Percentiles rank a stretch among this genome's conserved stretches.
phyloP scores from a whole-genome alignment of 2,329 filamentous ascomycete genomes.

The Claviceps sp. region DNA sequence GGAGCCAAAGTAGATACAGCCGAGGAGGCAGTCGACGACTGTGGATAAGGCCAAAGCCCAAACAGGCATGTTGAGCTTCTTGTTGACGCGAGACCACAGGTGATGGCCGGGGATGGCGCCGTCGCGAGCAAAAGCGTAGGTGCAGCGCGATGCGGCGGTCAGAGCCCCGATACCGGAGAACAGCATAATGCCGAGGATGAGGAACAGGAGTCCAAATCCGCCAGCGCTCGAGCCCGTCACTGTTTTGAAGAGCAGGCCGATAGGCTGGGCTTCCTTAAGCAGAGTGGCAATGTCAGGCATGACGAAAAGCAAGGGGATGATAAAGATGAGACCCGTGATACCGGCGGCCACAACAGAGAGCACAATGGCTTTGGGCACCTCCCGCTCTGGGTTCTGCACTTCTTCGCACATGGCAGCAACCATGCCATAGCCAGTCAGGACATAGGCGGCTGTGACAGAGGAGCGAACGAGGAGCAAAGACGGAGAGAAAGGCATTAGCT shows the following conservation, averaged over 20 bases:
- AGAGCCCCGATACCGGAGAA: conserved; percentile 65
- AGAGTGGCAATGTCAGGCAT: conserved; percentile 53
- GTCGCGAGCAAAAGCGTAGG: conserved; percentile 63
- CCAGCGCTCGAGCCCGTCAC: conserved; percentile 60
- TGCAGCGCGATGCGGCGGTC: conserved; percentile 61
- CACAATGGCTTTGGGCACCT: conserved; percentile 56
- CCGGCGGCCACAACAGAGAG: conserved; percentile 52
- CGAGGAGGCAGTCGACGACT: conserved; percentile 54
- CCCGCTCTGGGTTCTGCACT: conserved; percentile 45
- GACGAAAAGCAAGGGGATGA: conserved; percentile 65
- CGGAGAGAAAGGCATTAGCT: not conserved
- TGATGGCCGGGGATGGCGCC: conserved; percentile 58
- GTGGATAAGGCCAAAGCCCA: conserved; percentile 57
- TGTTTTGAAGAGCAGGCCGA: conserved; percentile 61
- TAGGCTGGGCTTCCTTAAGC: conserved; percentile 56
- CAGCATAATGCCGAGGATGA: conserved; percentile 63
- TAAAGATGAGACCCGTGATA: conserved; percentile 47
- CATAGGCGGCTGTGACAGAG: conserved; percentile 21
- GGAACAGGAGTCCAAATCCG: conserved; percentile 62
- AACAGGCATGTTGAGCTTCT: conserved; percentile 53
- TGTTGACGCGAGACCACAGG: conserved; percentile 53
- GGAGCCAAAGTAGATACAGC: conserved; percentile 68
- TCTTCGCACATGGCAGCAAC: conserved; percentile 44
- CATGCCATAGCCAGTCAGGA: conserved; percentile 35
- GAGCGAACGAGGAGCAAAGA: not conserved